Evolutionary conservation across 2,329 filamentous ascomycete genomes (phyloP).

Genomic region (Arachnomyces sp.): DNA sequence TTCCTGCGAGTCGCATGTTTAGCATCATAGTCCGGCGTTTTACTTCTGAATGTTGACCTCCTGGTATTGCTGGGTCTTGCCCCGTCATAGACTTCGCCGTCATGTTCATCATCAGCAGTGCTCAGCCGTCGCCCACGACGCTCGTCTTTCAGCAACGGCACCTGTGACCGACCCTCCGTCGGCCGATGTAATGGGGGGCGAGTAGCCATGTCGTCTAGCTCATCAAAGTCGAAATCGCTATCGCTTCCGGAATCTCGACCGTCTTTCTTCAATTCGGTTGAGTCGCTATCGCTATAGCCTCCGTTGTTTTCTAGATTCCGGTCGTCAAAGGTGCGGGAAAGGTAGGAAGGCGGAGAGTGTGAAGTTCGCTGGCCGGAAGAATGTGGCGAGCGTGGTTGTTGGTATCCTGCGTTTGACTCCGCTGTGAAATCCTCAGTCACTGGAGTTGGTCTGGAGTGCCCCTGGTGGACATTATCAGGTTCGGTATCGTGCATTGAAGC

Average conservation of each 20-base stretch:
- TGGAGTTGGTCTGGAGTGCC: too few species aligned
- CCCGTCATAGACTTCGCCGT: constrained; percentile 27
- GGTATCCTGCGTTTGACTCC: too few species aligned
- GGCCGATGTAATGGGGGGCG: constrained; percentile 42
- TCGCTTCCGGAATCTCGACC: constrained; percentile 25
- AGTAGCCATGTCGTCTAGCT: constrained; percentile 37
- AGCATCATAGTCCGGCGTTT: constrained; percentile 59
- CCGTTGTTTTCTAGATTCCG: too few species aligned
- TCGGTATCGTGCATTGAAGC: too few species aligned
- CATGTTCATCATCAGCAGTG: constrained; percentile 18
- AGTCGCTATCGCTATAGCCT: too few species aligned
- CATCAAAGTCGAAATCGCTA: constrained; percentile 28
- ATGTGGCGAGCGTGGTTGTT: too few species aligned
- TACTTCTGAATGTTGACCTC: constrained; percentile 65
- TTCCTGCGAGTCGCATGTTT: constrained; percentile 63
- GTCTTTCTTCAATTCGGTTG: constrained; percentile 1
- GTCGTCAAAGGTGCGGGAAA: too few species aligned
- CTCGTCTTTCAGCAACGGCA: constrained; percentile 48
- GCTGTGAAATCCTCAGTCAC: too few species aligned
- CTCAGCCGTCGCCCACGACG: constrained; percentile 29
- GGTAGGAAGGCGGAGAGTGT: too few species aligned
- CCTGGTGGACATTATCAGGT: too few species aligned
- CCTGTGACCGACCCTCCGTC: constrained; percentile 41
- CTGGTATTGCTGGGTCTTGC: constrained; percentile 39
- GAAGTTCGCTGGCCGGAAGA: too few species aligned